Percentiles rank a stretch among this genome's conserved stretches.
phyloP scores from a whole-genome alignment of 1,284 basidiomycete genomes.

The Xanthoconium separans region DNA sequence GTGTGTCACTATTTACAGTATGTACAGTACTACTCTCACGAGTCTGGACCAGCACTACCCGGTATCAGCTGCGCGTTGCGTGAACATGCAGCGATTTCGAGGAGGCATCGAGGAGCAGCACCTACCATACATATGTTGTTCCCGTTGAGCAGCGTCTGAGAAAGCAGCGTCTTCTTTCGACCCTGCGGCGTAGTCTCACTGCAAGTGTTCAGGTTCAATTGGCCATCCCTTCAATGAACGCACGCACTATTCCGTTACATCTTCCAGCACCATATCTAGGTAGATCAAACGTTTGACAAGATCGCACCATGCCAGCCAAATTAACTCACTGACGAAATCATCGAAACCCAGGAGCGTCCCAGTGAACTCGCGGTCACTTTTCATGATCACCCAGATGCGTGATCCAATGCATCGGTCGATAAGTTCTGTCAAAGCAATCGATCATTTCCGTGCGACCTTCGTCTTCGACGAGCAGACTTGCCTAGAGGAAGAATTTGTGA shows the following conservation, averaged over 20 bases:
- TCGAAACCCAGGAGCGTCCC: slow-evolving; percentile 97
- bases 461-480: slow-evolving; percentile 18
- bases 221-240: background rate
- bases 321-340: slow-evolving; percentile 96
- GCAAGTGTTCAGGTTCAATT: slow-evolving; percentile 18
- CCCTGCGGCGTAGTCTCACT: slow-evolving; percentile 89
- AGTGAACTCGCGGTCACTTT: slow-evolving; percentile 92
- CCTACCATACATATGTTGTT: slow-evolving; percentile 98
- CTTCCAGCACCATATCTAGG: slow-evolving; percentile 96
- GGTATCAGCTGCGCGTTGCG: slow-evolving; percentile 60
- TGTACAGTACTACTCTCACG: slow-evolving; percentile 10
- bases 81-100: background rate
- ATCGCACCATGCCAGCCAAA: background rate
- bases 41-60: slow-evolving; percentile 72
- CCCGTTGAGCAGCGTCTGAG: slow-evolving; percentile 93
- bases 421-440: slow-evolving; percentile 55
- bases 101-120: slow-evolving; percentile 1
- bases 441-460: slow-evolving; percentile 4
- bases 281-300: background rate
- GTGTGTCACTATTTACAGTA: slow-evolving; percentile 26
- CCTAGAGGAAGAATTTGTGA: slow-evolving; percentile 64
- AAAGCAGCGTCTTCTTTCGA: slow-evolving; percentile 77
- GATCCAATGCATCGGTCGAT: slow-evolving; percentile 96
- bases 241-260: slow-evolving; percentile 93
- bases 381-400: slow-evolving; percentile 96